Evolutionary conservation across 1,284 basidiomycete genomes (phyloP).

Genomic region (Apiotrichum mycotoxinovorans): DNA sequence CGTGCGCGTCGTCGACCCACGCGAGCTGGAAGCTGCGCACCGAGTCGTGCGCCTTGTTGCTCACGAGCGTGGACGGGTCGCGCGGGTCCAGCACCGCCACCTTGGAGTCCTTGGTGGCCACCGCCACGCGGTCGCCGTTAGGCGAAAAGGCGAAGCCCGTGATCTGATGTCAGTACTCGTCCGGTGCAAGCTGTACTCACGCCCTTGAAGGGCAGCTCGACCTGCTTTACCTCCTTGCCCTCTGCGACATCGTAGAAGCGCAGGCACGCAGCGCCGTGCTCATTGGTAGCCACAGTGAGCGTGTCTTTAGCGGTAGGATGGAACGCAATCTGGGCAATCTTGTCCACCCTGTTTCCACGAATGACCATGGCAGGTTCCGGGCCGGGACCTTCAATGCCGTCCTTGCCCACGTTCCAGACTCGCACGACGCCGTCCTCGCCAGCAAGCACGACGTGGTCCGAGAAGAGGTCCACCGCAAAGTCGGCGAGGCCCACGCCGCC

Average conservation of each 20-base stretch:
- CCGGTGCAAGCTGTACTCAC: slow-evolving; percentile 19
- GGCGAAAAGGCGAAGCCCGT: slow-evolving; percentile 48
- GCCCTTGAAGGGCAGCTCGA: slow-evolving; percentile 22
- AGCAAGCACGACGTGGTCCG: slow-evolving; percentile 43
- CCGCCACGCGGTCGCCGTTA: slow-evolving; percentile 45
- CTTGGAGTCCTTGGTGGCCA: slow-evolving; percentile 50
- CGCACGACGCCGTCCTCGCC: slow-evolving; percentile 50
- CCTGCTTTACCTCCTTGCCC: slow-evolving; percentile 22
- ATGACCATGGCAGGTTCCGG: slow-evolving; percentile 33
- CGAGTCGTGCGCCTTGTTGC: slow-evolving; percentile 47
- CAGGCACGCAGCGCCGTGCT: slow-evolving; percentile 39
- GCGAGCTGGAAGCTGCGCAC: slow-evolving; percentile 49
- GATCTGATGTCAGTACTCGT: slow-evolving; percentile 19
- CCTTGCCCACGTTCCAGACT: slow-evolving; percentile 41
- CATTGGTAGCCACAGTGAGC: slow-evolving; percentile 48
- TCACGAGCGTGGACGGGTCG: slow-evolving; percentile 12
- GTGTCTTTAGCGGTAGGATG: slow-evolving; percentile 50
- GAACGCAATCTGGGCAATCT: slow-evolving; percentile 46
- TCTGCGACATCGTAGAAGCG: slow-evolving; percentile 43
- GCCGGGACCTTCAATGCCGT: slow-evolving; percentile 35
- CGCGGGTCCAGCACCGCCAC: slow-evolving; percentile 51
- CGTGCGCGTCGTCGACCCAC: slow-evolving; percentile 47
- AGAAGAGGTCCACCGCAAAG: slow-evolving; percentile 48
- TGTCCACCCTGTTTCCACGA: slow-evolving; percentile 43
- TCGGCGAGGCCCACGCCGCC: slow-evolving; percentile 48